Percentiles rank a stretch among this genome's conserved stretches.
These are phyloP conservation scores for Ascochyta viciae-villosae DNA, from an alignment of 2,329 filamentous ascomycete genomes.

Conservation along the genomic window DNA sequence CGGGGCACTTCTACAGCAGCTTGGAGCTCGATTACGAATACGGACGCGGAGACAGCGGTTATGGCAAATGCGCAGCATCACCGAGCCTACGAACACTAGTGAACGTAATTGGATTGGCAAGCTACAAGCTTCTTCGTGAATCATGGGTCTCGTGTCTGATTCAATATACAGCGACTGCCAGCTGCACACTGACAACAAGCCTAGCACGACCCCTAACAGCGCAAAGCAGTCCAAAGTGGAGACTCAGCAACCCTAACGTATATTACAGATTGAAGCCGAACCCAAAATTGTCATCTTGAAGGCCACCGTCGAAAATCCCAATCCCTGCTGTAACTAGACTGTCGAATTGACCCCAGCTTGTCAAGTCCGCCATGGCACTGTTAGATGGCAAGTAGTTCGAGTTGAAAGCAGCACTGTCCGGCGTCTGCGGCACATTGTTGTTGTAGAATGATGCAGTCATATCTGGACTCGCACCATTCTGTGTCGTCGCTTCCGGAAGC, in stretches of 20 bases:
- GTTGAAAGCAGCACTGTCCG: constrained; percentile 37
- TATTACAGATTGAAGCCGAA: constrained; percentile 29
- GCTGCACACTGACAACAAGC: not conserved
- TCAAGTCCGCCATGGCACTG: constrained; percentile 43
- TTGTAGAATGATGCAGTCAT: constrained; percentile 20
- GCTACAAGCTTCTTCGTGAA: not conserved
- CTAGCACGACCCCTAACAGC: not conserved
- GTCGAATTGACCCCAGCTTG: constrained; percentile 50
- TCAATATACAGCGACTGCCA: not conserved
- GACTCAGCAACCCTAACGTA: not conserved
- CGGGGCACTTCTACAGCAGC: not conserved
- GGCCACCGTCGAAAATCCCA: constrained; percentile 41
- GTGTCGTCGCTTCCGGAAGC: constrained; percentile 11
- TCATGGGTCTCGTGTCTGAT: not conserved
- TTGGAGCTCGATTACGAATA: not conserved
- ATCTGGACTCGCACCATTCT: constrained; percentile 24
- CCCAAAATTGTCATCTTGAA: constrained; percentile 30
- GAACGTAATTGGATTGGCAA: not conserved
- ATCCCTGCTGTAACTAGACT: constrained; percentile 47
- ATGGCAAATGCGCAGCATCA: not conserved
- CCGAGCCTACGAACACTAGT: not conserved
- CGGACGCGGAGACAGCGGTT: not conserved
- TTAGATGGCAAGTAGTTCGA: constrained; percentile 31
- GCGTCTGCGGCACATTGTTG: constrained; percentile 38
- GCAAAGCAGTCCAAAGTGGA: not conserved